phyloP scores from a whole-genome alignment of 345 rosid species.

The Eucalyptus sp. region DNA sequence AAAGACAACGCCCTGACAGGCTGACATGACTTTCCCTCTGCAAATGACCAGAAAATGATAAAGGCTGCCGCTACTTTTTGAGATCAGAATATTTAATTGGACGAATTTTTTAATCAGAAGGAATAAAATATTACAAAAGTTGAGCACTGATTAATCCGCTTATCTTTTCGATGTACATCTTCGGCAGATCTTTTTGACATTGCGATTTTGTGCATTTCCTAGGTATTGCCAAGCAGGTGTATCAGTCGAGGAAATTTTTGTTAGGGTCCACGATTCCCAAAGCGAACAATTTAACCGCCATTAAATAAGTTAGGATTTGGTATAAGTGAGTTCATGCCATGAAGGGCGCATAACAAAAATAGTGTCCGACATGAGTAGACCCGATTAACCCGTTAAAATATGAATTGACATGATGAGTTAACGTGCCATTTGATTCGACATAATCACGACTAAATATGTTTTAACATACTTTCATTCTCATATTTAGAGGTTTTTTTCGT shows the following conservation, averaged over 20 bases:
- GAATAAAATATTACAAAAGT: neutral
- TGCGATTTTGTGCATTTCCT: neutral
- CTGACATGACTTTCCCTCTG: neutral
- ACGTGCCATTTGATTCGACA: neutral
- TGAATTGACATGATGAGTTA: neutral
- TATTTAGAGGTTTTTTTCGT: neutral
- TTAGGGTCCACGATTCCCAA: neutral
- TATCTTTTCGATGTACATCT: neutral
- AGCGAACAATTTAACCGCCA: fast-evolving
- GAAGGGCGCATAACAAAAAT: neutral
- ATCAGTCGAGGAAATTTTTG: neutral
- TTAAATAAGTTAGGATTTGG: neutral
- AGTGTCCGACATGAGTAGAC: fast-evolving
- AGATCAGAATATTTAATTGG: neutral
- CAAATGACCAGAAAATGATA: neutral
- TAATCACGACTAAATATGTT: fast-evolving
- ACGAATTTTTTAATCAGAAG: neutral
- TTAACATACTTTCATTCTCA: neutral
- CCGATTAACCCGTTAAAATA: fast-evolving
- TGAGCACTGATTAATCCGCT: neutral
- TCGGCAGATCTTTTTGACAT: neutral
- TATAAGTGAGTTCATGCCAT: neutral
- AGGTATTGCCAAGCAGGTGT: neutral
- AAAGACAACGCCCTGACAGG: neutral
- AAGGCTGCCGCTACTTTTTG: neutral